Evolutionary conservation across 768 basidiomycete genomes (phyloP), one percentile per base, ranked within the genome.

Genomic region (Coprinopsis cinerea): DNA sequence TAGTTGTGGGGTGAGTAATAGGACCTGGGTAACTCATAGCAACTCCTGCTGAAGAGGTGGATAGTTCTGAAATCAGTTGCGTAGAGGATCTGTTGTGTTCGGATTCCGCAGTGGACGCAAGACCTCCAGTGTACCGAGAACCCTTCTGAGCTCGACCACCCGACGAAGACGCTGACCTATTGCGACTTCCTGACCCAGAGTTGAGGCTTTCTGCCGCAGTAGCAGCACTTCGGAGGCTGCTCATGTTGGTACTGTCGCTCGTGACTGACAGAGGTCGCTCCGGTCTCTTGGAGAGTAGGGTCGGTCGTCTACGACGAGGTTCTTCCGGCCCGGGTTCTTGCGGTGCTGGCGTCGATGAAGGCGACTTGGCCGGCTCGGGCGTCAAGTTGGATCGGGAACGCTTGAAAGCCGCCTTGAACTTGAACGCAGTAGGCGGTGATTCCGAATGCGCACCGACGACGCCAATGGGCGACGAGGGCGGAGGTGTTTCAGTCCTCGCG

Each of bases 331-430:
- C n/a, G 2, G 36, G 28, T 20, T 41, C 39, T 18, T 20, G 39
- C 1, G 44, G 44, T 18, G 20, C 32, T 1, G 50, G 50, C 15
- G 69, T 56, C 13, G 69, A 59, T 2, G 69, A 50, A 3, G 34
- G 30, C 4, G 50, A 45, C n/a, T 26, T 23, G 23, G 50, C 58
- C 26, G 72, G 68, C 27, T 78, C 71, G 2, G 75, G 67, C 1
- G 74, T 69, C 17, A 83, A 58, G 54, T 76, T 83, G n/a, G 79
- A 78, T 45, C 77, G 71, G 18, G 85, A 82, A 30, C 77, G 76
- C 53, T 78, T 85, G 66, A 87, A 84, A 13, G 75, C 78, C 20
- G 75, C 71, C 51, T 82, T 73, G 52, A 86, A 78, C 61, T 75
- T 85, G 70, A 79, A 85, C 6, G 77, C 82, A 4, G 76, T 77